Evolutionary conservation across 169 alveolate genomes (phyloP), one percentile per base, ranked within the genome.

Genomic region (Amoebophrya sp.): DNA sequence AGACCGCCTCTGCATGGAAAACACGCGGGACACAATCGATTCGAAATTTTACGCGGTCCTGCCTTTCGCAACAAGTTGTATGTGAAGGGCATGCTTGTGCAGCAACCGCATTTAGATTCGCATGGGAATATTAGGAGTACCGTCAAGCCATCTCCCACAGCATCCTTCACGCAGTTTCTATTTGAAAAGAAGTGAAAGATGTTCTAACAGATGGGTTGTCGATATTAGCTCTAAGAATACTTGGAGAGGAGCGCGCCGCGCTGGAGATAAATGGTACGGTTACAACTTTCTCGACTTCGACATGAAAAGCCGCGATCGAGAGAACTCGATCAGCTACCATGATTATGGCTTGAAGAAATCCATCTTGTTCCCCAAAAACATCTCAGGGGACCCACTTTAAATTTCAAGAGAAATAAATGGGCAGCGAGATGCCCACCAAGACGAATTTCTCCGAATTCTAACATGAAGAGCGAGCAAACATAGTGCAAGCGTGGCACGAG

Each of bases 61-160:
- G 3, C 10, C n/a, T 18, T 6, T 29, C 83, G 83, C 33, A 65
- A 65, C 26, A 1, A 18, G 83, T 26, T 65, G 39, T 65, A 65
- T 36, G 83, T 65, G 33, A 65, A 65, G 83, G 83, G 83, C 36
- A 65, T 65, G 83, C 83, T 65, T 6, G 83, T 65, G 83, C 83
- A 65, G 83, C 83, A 65, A 36, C 83, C 83, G 83, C 83, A 65
- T 26, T 26, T 65, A 36, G 83, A 65, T 36, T 29, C 2, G 33
- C 83, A 65, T 10, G n/a, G n/a, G n/a, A n/a, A n/a, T n/a, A n/a
- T n/a, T n/a, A n/a, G n/a, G n/a, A 53, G 76, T 14, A 53, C 76
- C n/a, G n/a, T 10, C n/a, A 10, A 23, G n/a, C 76, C n/a, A 23
- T 53, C 76, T 23, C 23, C 76, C 76, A 14, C 76, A 10, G n/a